Evolutionary conservation across 345 rosid species (phyloP).

Genomic region (Eucalyptus regnans): DNA sequence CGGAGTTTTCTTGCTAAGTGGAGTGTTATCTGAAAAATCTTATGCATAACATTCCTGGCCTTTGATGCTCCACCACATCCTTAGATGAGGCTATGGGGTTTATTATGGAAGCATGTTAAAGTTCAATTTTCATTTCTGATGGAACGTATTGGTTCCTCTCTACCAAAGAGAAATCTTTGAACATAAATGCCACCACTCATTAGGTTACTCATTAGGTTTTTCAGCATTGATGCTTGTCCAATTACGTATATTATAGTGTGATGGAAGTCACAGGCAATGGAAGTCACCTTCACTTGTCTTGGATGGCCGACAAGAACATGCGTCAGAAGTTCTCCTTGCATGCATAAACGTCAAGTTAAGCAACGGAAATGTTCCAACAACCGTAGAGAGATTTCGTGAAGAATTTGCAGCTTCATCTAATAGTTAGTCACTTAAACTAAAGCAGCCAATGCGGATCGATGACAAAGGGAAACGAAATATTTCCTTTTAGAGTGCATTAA

Average conservation of each 20-base stretch:
- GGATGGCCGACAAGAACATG: neutral
- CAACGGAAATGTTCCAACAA: neutral
- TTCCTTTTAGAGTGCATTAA: accelerated
- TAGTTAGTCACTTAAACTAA: neutral
- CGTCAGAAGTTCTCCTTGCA: neutral
- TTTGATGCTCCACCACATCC: neutral
- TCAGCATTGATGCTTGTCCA: neutral
- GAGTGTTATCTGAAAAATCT: neutral
- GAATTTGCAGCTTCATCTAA: neutral
- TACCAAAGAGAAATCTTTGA: neutral
- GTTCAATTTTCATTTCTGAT: neutral
- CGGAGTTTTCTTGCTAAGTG: neutral
- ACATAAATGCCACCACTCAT: neutral
- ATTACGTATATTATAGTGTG: neutral
- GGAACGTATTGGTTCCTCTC: neutral
- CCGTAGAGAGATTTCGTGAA: neutral
- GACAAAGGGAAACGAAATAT: neutral
- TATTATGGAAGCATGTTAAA: neutral
- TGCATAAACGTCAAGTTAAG: neutral
- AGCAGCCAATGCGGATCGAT: neutral
- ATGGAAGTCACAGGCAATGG: no score
- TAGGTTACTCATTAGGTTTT: neutral
- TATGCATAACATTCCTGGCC: neutral
- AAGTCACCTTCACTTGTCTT: neutral
- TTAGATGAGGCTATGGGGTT: neutral